A percentile compares a stretch with the other conserved stretches of the same genome.
phyloP scores from a whole-genome alignment of 345 rosid species.

The Aquilaria yunnanensis region DNA sequence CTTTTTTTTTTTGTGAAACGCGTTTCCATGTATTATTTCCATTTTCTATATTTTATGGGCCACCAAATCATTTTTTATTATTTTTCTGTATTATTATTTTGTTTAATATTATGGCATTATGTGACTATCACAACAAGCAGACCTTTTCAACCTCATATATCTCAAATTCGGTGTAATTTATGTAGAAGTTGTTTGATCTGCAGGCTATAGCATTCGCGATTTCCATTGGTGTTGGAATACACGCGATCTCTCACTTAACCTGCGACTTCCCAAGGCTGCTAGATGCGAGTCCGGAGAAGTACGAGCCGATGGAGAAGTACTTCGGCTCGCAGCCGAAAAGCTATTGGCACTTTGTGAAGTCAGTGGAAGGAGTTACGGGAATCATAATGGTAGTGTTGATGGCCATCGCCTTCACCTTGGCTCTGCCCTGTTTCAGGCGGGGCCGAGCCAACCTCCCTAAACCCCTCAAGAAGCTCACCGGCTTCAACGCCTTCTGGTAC shows the following conservation, averaged over 20 bases:
- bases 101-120: too few species aligned
- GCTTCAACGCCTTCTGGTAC: slow-evolving; percentile 89
- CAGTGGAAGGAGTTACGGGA: slow-evolving; percentile 65
- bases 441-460: slow-evolving; percentile 48
- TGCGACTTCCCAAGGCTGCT: slow-evolving; percentile 74
- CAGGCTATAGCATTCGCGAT: slow-evolving; percentile 70
- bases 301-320: slow-evolving; percentile 41
- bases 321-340: slow-evolving; percentile 58
- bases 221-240: slow-evolving; percentile 52
- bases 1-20: too few species aligned
- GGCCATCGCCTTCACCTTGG: slow-evolving; percentile 77
- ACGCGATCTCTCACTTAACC: slow-evolving; percentile 45
- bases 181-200: background rate
- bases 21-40: too few species aligned
- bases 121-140: too few species aligned
- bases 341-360: slow-evolving; percentile 64
- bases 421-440: slow-evolving; percentile 70
- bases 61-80: too few species aligned
- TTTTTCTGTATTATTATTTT: too few species aligned
- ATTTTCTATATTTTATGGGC: too few species aligned
- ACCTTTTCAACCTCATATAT: too few species aligned
- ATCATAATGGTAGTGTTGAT: slow-evolving; percentile 53
- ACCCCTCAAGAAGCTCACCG: slow-evolving; percentile 59
- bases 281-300: slow-evolving; percentile 41
- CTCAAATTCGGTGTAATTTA: too few species aligned